Conservation (phyloP, 345 rosid species). For the Hibiscus mutabilis region DNA sequence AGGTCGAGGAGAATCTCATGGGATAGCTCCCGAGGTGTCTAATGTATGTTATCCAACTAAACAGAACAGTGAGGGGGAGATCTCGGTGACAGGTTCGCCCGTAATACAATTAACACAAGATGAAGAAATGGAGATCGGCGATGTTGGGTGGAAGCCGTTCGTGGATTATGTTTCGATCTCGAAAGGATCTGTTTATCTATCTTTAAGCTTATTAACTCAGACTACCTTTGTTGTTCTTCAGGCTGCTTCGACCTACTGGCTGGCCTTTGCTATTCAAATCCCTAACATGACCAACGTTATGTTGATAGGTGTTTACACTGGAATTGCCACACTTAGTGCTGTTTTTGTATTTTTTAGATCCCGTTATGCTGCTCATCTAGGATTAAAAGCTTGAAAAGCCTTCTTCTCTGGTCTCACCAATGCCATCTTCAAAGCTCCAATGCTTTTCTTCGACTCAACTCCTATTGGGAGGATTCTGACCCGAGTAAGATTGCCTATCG, state of each 20-base stretch:
- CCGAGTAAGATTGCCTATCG: slow-evolving; percentile 38
- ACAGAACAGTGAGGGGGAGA: slow-evolving; percentile 26
- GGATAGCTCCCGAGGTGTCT: slow-evolving; percentile 12
- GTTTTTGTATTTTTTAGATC: slow-evolving; percentile 43
- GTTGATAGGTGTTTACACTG: slow-evolving; percentile 52
- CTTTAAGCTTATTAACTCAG: slow-evolving; percentile 25
- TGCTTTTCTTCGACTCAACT: slow-evolving; percentile 80
- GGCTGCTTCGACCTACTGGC: slow-evolving; percentile 68
- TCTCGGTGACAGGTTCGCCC: slow-evolving; percentile 17
- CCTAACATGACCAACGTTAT: slow-evolving; percentile 32
- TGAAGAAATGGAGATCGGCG: slow-evolving; percentile 55
- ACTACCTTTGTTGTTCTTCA: slow-evolving; percentile 44
- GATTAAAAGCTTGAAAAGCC: slow-evolving; percentile 59
- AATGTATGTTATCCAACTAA: slow-evolving; percentile 13
- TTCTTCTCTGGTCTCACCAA: slow-evolving; percentile 59
- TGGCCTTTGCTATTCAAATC: slow-evolving; percentile 51
- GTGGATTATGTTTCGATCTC: slow-evolving; percentile 55
- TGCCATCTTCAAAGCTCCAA: slow-evolving; percentile 61
- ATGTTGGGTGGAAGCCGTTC: slow-evolving; percentile 59
- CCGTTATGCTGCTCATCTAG: slow-evolving; percentile 37
- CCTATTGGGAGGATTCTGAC: slow-evolving; percentile 75
- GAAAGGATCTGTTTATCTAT: slow-evolving; percentile 31
- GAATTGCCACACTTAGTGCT: slow-evolving; percentile 50
- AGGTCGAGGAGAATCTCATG: slow-evolving; percentile 16
- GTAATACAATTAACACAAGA: slow-evolving; percentile 59